Percentiles rank a stretch among this genome's conserved stretches.
phyloP scores from a whole-genome alignment of 352 stramenopile species.

The Aphanomyces invadans region DNA sequence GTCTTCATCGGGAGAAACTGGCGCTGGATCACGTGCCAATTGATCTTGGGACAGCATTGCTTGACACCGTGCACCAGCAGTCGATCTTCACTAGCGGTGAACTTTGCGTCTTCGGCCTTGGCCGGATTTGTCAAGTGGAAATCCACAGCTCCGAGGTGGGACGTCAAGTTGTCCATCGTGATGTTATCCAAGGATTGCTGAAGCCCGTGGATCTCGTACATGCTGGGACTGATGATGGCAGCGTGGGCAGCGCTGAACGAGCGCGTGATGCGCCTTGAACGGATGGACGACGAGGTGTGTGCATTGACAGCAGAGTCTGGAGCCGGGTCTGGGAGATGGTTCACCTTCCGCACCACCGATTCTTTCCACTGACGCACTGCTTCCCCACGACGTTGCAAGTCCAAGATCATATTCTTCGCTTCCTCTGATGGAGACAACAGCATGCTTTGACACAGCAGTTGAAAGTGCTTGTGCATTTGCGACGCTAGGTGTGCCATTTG shows the following conservation, averaged over 20 bases:
- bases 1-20: constrained; percentile 60
- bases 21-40: constrained; percentile 54
- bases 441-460: constrained; percentile 70
- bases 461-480: constrained; percentile 84
- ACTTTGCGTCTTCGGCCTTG: constrained; percentile 29
- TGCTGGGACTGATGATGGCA: constrained; percentile 69
- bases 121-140: constrained; percentile 42
- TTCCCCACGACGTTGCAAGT: constrained; percentile 54
- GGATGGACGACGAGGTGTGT: constrained; percentile 24
- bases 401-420: constrained; percentile 53
- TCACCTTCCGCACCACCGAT: constrained; percentile 52
- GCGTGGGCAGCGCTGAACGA: constrained; percentile 71
- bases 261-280: constrained; percentile 55
- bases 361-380: constrained; percentile 59
- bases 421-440: constrained; percentile 41
- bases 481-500: constrained; percentile 78
- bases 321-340: constrained; percentile 17
- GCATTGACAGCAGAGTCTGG: constrained; percentile 21
- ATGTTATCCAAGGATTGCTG: constrained; percentile 48
- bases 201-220: constrained; percentile 77
- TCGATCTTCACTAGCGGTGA: constrained; percentile 51
- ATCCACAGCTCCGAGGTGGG: constrained; percentile 62
- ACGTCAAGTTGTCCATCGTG: constrained; percentile 35
- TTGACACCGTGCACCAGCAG: constrained; percentile 62
- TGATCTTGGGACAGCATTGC: constrained; percentile 41